Conservation (phyloP, 768 basidiomycete species). For the Panaeolus papilionaceus region DNA sequence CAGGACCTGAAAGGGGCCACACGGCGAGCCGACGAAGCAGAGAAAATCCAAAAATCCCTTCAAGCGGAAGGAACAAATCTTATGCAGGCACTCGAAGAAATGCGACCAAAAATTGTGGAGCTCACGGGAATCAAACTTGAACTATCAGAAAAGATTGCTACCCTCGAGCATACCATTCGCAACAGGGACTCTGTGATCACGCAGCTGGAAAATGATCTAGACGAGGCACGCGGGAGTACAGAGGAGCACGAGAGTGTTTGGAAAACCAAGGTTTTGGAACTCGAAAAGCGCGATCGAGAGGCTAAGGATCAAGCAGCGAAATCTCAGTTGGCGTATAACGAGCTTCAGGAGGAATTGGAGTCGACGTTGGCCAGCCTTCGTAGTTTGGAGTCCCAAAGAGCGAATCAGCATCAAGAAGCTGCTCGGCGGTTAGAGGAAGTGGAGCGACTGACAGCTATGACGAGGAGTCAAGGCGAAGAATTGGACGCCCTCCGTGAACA, state of each 20-base stretch:
- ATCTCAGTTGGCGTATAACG: slow-evolving; percentile 64
- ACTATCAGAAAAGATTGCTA: slow-evolving; percentile 67
- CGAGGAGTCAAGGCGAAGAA: slow-evolving; percentile 59
- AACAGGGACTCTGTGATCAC: slow-evolving; percentile 63
- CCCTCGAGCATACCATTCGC: slow-evolving; percentile 57
- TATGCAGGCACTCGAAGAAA: slow-evolving; percentile 83
- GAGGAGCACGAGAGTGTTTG: slow-evolving; percentile 52
- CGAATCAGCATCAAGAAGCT: slow-evolving; percentile 61
- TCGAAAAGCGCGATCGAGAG: slow-evolving; percentile 59
- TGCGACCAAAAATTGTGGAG: slow-evolving; percentile 85
- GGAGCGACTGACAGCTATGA: slow-evolving; percentile 52
- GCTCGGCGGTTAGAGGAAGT: slow-evolving; percentile 62
- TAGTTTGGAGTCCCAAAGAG: slow-evolving; percentile 70
- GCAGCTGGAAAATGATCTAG: slow-evolving; percentile 64
- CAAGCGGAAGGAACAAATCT: slow-evolving; percentile 81
- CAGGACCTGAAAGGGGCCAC: slow-evolving; percentile 68
- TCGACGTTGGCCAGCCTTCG: slow-evolving; percentile 56
- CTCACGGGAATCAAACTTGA: slow-evolving; percentile 76
- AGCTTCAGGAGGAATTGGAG: slow-evolving; percentile 69
- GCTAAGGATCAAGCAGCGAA: slow-evolving; percentile 59
- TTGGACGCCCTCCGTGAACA: slow-evolving; percentile 57
- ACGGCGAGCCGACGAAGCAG: slow-evolving; percentile 77
- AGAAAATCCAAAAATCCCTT: slow-evolving; percentile 71
- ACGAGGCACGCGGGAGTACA: slow-evolving; percentile 58
- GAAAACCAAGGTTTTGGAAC: slow-evolving; percentile 48